These are phyloP conservation scores for Fraxinus quadrangulata DNA, from an alignment of 257 asterid species.

Conservation along the genomic window DNA sequence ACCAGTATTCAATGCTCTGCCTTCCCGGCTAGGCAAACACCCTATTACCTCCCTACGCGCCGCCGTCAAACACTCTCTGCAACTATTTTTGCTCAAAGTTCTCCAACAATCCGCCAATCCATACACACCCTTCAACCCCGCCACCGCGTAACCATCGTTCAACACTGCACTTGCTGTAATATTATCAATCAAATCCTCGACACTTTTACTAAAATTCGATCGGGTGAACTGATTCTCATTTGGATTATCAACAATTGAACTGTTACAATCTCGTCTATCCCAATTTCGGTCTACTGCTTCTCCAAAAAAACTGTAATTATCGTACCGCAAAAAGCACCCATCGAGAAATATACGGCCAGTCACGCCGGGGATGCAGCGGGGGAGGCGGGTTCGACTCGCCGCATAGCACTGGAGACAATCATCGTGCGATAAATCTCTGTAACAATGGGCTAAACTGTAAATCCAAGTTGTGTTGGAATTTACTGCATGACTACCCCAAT, in stretches of 20 bases:
- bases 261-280: slow-evolving; percentile 60
- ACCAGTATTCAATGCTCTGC: slow-evolving; percentile 77
- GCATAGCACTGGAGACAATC: slow-evolving; percentile 89
- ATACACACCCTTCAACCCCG: slow-evolving; percentile 56
- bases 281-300: slow-evolving; percentile 47
- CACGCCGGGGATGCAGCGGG: slow-evolving; percentile 65
- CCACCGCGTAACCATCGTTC: slow-evolving; percentile 48
- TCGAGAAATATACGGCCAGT: slow-evolving; percentile 73
- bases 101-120: slow-evolving; percentile 95
- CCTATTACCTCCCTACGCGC: slow-evolving; percentile 50
- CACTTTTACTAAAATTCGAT: slow-evolving; percentile 36
- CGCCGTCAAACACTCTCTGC: slow-evolving; percentile 71
- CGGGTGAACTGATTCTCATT: slow-evolving; percentile 15
- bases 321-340: slow-evolving; percentile 89
- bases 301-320: slow-evolving; percentile 46
- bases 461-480: slow-evolving; percentile 39
- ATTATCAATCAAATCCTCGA: slow-evolving; percentile 47
- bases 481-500: slow-evolving; percentile 45
- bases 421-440: slow-evolving; percentile 54
- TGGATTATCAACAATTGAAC: slow-evolving; percentile 30
- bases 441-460: slow-evolving; percentile 65
- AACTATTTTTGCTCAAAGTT: slow-evolving; percentile 58
- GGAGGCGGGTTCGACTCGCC: slow-evolving; percentile 69
- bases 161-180: slow-evolving; percentile 48
- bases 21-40: slow-evolving; percentile 77